A percentile compares a stretch with the other conserved stretches of the same genome.
Evolutionary conservation across 192 early-diverging fungal genomes (phyloP).

Genomic region (Coemansia sp.): DNA sequence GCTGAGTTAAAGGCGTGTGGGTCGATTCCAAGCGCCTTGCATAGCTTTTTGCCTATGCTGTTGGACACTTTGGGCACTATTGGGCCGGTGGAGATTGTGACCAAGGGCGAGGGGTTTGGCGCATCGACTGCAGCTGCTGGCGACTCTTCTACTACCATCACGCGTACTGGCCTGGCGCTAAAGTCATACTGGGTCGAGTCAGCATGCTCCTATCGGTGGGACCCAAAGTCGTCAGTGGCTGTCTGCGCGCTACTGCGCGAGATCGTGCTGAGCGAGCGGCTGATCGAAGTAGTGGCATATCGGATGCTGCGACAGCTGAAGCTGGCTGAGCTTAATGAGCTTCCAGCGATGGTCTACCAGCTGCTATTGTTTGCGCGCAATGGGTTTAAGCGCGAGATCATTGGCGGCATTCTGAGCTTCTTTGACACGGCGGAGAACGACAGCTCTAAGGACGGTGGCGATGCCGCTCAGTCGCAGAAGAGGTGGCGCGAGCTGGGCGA

Average conservation of each 20-base stretch:
- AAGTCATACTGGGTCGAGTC: slow-evolving; percentile 50
- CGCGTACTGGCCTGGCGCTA: slow-evolving; percentile 34
- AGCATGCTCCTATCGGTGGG: slow-evolving; percentile 48
- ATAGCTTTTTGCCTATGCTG: slow-evolving; percentile 35
- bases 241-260: slow-evolving; percentile 42
- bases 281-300: slow-evolving; percentile 19
- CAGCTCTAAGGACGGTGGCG: background rate
- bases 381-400: slow-evolving; percentile 61
- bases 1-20: slow-evolving; percentile 47
- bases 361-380: slow-evolving; percentile 66
- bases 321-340: slow-evolving; percentile 40
- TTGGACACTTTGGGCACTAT: slow-evolving; percentile 46
- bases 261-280: slow-evolving; percentile 20
- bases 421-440: slow-evolving; percentile 61
- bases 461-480: slow-evolving; percentile 6
- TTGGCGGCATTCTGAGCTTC: slow-evolving; percentile 60
- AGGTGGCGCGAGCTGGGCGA: slow-evolving; percentile 52
- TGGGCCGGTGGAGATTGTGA: slow-evolving; percentile 39
- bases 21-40: slow-evolving; percentile 19
- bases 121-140: background rate
- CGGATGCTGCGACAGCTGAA: slow-evolving; percentile 42
- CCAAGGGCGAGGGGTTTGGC: slow-evolving; percentile 3
- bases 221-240: slow-evolving; percentile 29
- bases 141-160: slow-evolving; percentile 10
- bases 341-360: slow-evolving; percentile 71